Base-by-base conservation (phyloP, 768 basidiomycete genomes). In the Mycena olivaceomarginata region DNA sequence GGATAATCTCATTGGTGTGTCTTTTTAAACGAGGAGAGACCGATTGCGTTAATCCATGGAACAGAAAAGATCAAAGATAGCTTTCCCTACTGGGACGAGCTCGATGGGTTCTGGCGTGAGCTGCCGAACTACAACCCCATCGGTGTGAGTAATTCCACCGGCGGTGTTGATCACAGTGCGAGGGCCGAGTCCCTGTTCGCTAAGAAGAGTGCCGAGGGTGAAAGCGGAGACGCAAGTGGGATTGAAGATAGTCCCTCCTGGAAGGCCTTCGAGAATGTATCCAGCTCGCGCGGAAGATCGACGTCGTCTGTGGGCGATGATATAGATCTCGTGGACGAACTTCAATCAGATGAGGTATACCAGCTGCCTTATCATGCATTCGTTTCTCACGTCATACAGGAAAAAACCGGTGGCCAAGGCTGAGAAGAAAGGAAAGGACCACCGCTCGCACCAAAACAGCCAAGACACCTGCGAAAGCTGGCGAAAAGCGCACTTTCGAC, bases 71-170 rank as follows among this genome's bases (percentile, higher is more conserved):
- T 62, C 37, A 39, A 62, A 40, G 37, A 56, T 6, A 22, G 20
- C n/a, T 62, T 37, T 16, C 60, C 60, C 12, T 18, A 40, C 37
- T 62, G 37, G 60, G 60, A 62, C 18, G 60, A 37, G 16, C 60
- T 62, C 37, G 8, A 62, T 20, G 60, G 37, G 11, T 40, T 62
- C 60, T 62, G 60, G 60, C 37, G 60, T 16, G 60, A 62, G 60
- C 60, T 62, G 13, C 60, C 37, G 39, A 62, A 62, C 37, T 62
- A 62, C 7, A 62, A 62, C 18, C 60, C 60, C 37, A 62, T 62
- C 37, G 37, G 60, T 37, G 60, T 62, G 13, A 37, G 18, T 8
- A 39, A 37, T 40, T 39, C 60, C 11, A 20, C 13, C 5, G 16
- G 37, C 37, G 60, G 60, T 16, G 39, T 18, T 13, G 37, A 62